Base-by-base conservation (phyloP, 306 rosid species). In the Trifolium fragiferum region DNA sequence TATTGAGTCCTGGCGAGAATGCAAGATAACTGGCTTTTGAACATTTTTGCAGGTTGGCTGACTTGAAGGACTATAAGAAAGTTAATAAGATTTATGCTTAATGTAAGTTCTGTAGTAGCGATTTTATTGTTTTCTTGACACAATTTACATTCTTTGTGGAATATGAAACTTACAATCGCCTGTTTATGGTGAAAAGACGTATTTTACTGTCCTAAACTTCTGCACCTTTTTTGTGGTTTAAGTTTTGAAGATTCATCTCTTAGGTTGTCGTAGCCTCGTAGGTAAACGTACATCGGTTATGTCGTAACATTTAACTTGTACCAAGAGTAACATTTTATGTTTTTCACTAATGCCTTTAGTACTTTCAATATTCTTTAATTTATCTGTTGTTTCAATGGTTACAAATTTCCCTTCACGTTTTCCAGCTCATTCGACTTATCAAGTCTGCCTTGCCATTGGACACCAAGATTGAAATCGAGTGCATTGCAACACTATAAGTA, bases 381-480 rank as follows among this genome's bases (percentile, higher is more conserved):
- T n/a, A 18, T 9, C 10, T 43, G 14, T 72, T 41, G 23, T 70
- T 77, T 18, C 51, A 64, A 68, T 65, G 70, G 23, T 65, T 75
- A 78, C 86, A 91, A 96, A 88, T 74, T 93, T 93, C 44, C 80
- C 91, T 38, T 78, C 91, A 2, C 94, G 93, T 8, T 86, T 93
- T 13, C 98, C 98, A 0, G 97, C 98, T 27, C 97, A 97, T 14
- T 75, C 97, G 23, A 93, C 94, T 0, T 93, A 83, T 81, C 92
- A 91, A 80, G 98, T 91, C 97, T 2, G 91, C 90, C 8, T 86
- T 93, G 80, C 98, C 98, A 9, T 75, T 91, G 86, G 91, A 88
- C 64, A 96, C 97, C 19, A 93, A 88, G 93, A 90, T 93, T 58
- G 98, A 93, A 84, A 89, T 93, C 9, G 98, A 93, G 86, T 91